These are phyloP conservation scores for Pichia terricola DNA, from an alignment of 1,139 yeast genomes.

Conservation along the genomic window DNA sequence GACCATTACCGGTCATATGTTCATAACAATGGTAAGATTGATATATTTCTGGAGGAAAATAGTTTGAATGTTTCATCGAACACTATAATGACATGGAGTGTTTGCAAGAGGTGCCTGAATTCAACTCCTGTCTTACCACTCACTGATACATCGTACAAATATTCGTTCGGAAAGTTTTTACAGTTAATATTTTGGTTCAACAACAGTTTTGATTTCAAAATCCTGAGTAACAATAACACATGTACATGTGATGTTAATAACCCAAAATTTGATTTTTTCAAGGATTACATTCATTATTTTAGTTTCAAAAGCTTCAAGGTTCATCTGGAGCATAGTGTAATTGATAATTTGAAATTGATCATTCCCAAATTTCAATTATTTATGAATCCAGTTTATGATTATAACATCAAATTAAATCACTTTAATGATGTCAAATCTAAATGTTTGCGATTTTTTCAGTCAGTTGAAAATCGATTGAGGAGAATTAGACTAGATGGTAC, in stretches of 20 bases:
- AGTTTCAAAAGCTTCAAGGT: constrained; percentile 76
- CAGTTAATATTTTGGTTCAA: constrained; percentile 68
- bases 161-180: constrained; percentile 85
- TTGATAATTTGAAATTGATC: constrained; percentile 68
- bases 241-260: constrained; percentile 67
- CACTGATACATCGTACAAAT: constrained; percentile 83
- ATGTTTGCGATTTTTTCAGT: constrained; percentile 54
- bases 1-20: constrained; percentile 85
- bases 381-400: constrained; percentile 68
- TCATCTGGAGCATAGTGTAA: constrained; percentile 63
- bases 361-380: constrained; percentile 66
- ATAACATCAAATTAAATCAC: constrained; percentile 57
- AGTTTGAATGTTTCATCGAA: constrained; percentile 50
- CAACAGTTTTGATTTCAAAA: constrained; percentile 6
- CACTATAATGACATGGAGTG: constrained; percentile 85
- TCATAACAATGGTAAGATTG: constrained; percentile 79
- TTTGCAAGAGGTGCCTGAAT: constrained; percentile 69
- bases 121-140: constrained; percentile 77
- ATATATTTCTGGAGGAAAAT: constrained; percentile 58
- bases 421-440: constrained; percentile 46
- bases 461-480: constrained; percentile 61
- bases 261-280: constrained; percentile 36
- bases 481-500: constrained; percentile 71
- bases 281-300: constrained; percentile 75
- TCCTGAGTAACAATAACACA: constrained; percentile 4